Evolutionary conservation across 1,284 basidiomycete species (phyloP), one percentile per base, ranked within the genome.

Genomic region (Apiotrichum gracile): DNA sequence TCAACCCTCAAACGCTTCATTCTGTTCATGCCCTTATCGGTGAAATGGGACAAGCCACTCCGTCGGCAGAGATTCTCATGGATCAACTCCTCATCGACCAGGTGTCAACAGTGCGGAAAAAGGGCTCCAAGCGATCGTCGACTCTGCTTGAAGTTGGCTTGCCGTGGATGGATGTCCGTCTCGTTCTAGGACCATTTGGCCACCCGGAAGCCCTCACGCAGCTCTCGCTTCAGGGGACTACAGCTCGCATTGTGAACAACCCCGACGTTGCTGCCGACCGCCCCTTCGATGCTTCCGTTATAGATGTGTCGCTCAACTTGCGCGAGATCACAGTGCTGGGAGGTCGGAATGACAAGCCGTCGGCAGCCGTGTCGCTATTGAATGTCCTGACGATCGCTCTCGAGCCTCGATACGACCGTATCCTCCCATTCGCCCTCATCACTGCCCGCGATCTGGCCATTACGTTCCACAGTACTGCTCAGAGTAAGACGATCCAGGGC

Each of bases 131-230:
- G 5, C 39, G 24, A 1, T 31, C 40, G 7, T 49, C 57, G 5
- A 52, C 22, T 12, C 54, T 60, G 5, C 47, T 43, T 26, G 59
- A 59, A 22, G 40, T 58, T 33, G 44, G 39, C 25, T 49, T 54
- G 1, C 47, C 50, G 3, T 29, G 40, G 16, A 24, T 55, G 19
- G 54, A 59, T 34, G 33, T 58, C 8, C 57, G 52, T 17, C 33
- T 56, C 5, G 27, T 55, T 22, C 35, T 50, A 10, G 43, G 52
- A 14, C 47, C 21, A n/a, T 49, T 51, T 50, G 37, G 21, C 14
- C 37, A 39, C 19, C 51, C 52, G 16, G 48, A 49, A 34, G 49
- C 52, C 14, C 24, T 47, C 19, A 24, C 39, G 2, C 49, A 49
- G 25, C 21, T 39, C 13, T 24, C 40, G 1, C 14, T 55, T 9